A percentile compares a stretch with the other conserved stretches of the same genome.
Conservation (phyloP, 202 grass and related monocot genomes). For the Panicum hallii region DNA sequence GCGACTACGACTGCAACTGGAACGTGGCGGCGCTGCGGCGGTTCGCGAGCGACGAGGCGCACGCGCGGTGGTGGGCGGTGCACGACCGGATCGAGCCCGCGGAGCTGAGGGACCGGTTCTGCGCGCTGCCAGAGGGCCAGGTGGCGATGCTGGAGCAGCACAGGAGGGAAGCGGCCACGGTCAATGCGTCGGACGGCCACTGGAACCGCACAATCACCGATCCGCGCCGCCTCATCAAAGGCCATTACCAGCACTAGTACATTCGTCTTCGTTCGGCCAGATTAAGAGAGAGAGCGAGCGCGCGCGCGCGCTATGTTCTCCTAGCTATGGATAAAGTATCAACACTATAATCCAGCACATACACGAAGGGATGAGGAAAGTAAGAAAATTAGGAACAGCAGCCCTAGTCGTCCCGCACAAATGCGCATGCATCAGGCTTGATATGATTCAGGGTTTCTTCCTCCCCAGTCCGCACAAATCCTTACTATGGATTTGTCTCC, state of each 20-base stretch:
- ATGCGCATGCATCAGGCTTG: too few species aligned
- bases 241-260: not conserved
- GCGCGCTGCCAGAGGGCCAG: constrained; percentile 34
- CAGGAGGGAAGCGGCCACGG: constrained; percentile 54
- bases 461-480: too few species aligned
- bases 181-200: constrained; percentile 47
- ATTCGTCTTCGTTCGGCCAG: not conserved
- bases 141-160: constrained; percentile 52
- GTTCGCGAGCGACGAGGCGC: constrained; percentile 79
- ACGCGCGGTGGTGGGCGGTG: constrained; percentile 75
- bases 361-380: too few species aligned
- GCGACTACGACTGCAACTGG: constrained; percentile 97
- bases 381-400: too few species aligned
- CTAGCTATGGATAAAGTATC: too few species aligned
- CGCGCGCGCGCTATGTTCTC: too few species aligned
- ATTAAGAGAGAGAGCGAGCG: too few species aligned
- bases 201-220: constrained; percentile 63
- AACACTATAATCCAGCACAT: too few species aligned
- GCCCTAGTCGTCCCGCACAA: too few species aligned
- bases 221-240: constrained; percentile 40
- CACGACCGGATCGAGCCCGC: constrained; percentile 59
- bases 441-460: too few species aligned
- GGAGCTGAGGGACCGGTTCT: constrained; percentile 51
- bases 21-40: constrained; percentile 43
- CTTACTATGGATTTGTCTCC: too few species aligned